Evolutionary conservation across 1,139 yeast species (phyloP), one percentile per base, ranked within the genome.

Genomic region (Kazachstania sp.): DNA sequence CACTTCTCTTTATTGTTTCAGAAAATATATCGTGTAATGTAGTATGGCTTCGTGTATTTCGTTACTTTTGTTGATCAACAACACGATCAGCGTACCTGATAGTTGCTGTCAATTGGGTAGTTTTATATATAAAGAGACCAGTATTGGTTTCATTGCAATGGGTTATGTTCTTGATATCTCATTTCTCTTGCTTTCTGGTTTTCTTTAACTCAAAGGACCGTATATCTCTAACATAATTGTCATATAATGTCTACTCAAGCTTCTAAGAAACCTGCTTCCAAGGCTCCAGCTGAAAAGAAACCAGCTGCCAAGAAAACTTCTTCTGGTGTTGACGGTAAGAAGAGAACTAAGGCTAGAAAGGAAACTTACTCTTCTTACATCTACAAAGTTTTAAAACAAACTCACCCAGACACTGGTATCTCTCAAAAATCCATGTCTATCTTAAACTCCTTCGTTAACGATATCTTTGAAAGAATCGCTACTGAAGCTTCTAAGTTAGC

Each of bases 371-470:
- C 97, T 59, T 88, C 97, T 56, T 92, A 92, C 77, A 92, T 92
- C 70, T 92, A 90, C 94, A 92, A 92, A 77, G 97, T 88, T 63
- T 83, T 90, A 73, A 87, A 90, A 78, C 96, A 92, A 80, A 90
- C 98, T 58, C 97, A 94, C 76, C 96, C 98, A 73, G 97, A 92
- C 73, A 92, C 98, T 56, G 98, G 98, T 88, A 92, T 92, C 70
- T 92, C 98, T 60, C 95, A 90, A 75, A 87, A 88, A 75, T 97
- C 98, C 63, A 92, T 92, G 97, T 88, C 97, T 53, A 92, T 92
- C 72, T 85, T 92, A 94, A 92, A 92, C 86, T 92, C 97, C 47
- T 92, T 92, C 65, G 98, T 92, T 64, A 90, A 90, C 75, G 97
- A 90, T 74, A 86, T 86, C 68, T 86, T 86, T 65, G 95, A 86